Conservation (phyloP, 805 yeast species). For the Hanseniaspora jakobsenii region DNA sequence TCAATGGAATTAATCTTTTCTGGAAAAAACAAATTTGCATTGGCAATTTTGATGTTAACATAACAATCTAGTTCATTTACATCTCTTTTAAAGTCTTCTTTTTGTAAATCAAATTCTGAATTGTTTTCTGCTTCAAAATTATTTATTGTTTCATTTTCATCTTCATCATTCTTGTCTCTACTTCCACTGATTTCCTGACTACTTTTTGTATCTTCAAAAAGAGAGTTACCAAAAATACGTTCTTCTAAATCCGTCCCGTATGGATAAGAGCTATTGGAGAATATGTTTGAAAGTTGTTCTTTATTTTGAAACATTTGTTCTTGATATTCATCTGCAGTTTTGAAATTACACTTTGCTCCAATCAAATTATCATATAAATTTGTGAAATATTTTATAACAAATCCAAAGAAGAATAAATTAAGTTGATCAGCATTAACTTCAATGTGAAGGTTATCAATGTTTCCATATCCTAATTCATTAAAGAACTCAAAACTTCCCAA, state of each 20-base stretch:
- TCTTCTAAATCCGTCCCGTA: not conserved
- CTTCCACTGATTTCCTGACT: not conserved
- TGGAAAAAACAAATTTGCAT: conserved; percentile 66
- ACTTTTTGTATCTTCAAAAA: too few relatives aligned
- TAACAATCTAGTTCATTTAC: conserved; percentile 70
- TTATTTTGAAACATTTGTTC: conserved; percentile 19
- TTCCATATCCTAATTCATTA: conserved; percentile 46
- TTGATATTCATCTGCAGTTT: conserved; percentile 74
- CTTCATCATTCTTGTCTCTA: not conserved
- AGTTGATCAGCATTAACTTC: conserved; percentile 55
- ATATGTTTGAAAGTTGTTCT: not conserved
- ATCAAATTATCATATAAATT: conserved; percentile 76
- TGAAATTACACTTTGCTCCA: conserved; percentile 74
- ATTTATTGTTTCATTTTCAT: too few relatives aligned
- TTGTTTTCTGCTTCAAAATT: not conserved
- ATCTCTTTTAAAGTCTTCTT: conserved; percentile 31
- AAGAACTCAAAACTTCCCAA: conserved; percentile 56
- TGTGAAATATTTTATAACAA: conserved; percentile 60
- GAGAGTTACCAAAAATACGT: not conserved
- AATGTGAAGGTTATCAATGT: conserved; percentile 57
- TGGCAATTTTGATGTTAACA: conserved; percentile 55
- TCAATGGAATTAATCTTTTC: conserved; percentile 52
- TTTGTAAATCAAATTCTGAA: conserved; percentile 11
- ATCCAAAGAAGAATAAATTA: conserved; percentile 66
- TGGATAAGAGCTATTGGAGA: not conserved